Percentiles rank a stretch among this genome's conserved stretches.
Conservation (phyloP, 306 rosid species). For the Oemleria cerasiformis region DNA sequence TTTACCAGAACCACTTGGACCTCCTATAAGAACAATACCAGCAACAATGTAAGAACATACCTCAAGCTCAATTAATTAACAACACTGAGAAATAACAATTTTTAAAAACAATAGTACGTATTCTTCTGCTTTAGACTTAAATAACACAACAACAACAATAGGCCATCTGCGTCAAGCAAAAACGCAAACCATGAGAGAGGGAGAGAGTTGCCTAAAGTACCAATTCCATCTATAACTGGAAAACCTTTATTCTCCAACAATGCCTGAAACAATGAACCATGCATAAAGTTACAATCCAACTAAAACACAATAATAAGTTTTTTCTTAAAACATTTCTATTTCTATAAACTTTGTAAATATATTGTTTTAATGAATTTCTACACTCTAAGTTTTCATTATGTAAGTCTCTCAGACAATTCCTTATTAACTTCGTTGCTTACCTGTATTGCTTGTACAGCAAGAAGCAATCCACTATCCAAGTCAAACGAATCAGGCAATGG, state of each 20-base stretch:
- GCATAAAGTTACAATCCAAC: constrained; percentile 23
- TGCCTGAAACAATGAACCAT: constrained; percentile 57
- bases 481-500: constrained; percentile 98
- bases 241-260: constrained; percentile 94
- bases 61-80: constrained; percentile 21
- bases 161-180: constrained; percentile 9
- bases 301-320: neutral
- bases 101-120: neutral
- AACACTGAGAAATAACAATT: neutral
- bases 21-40: constrained; percentile 61
- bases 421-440: constrained; percentile 43
- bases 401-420: constrained; percentile 27
- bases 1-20: constrained; percentile 99
- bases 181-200: constrained; percentile 18
- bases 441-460: constrained; percentile 98
- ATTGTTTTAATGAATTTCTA: neutral
- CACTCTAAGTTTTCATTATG: constrained; percentile 20
- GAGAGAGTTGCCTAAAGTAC: constrained; percentile 42
- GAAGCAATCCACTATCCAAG: constrained; percentile 95
- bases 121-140: neutral
- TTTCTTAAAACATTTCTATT: neutral
- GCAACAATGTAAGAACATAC: constrained; percentile 19
- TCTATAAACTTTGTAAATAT: neutral
- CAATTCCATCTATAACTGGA: constrained; percentile 95
- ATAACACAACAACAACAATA: constrained; percentile 1